These are phyloP conservation scores for Tetrahymena elliotti DNA, from an alignment of 73 alveolate genomes.

Conservation along the genomic window DNA sequence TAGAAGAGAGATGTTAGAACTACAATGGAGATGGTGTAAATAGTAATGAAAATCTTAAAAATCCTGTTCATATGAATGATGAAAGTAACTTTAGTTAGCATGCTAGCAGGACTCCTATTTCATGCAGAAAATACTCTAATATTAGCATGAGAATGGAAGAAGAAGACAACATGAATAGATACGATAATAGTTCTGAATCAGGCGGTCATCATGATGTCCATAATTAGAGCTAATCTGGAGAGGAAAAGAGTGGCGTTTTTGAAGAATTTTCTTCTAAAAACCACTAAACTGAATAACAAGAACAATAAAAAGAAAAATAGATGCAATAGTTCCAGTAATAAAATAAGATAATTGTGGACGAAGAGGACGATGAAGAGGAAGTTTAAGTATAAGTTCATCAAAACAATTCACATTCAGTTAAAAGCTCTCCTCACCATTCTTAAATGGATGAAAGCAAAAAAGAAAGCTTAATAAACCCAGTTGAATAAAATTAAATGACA, in stretches of 20 bases:
- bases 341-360: not conserved
- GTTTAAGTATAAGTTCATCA: not conserved
- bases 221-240: not conserved
- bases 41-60: not conserved
- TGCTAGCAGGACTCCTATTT: not conserved
- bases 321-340: not conserved
- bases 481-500: not conserved
- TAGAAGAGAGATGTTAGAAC: not conserved
- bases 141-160: not conserved
- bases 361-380: not conserved
- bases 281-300: not conserved
- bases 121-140: not conserved
- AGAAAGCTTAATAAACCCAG: not conserved
- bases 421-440: not conserved
- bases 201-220: not conserved
- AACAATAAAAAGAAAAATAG: too few species aligned
- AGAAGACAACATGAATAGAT: not conserved
- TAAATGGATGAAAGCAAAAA: not conserved
- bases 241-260: not conserved
- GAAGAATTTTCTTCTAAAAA: not conserved
- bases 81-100: not conserved
- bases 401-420: not conserved
- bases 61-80: not conserved
- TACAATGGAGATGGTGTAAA: not conserved
- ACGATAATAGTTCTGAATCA: not conserved